Percentiles rank a stretch among this genome's conserved stretches.
Evolutionary conservation across 495 filamentous ascomycete genomes (phyloP).

Genomic region (Rhizodiscina lignyota): DNA sequence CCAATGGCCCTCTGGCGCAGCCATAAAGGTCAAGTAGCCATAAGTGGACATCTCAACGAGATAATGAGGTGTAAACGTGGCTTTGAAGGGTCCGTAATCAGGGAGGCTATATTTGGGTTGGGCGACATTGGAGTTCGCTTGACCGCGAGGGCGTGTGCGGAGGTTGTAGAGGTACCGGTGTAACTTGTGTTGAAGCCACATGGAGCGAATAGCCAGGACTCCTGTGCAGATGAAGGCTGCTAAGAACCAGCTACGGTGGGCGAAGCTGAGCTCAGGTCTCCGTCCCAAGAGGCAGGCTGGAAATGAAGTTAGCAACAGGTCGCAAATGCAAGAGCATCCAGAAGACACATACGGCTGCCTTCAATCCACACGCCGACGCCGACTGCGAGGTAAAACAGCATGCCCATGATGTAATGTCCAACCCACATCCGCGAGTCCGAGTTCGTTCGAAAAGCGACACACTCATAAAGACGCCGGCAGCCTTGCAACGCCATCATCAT

Average conservation of each 20-base stretch:
- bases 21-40: slow-evolving; percentile 53
- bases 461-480: slow-evolving; percentile 58
- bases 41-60: slow-evolving; percentile 77
- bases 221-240: background rate
- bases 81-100: slow-evolving; percentile 82
- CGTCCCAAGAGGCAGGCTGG: background rate
- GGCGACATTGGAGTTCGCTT: slow-evolving; percentile 1
- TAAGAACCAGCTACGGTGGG: background rate
- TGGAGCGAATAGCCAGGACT: background rate
- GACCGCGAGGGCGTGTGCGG: background rate
- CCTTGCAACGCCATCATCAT: slow-evolving; percentile 58
- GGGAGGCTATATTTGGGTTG: slow-evolving; percentile 52
- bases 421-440: slow-evolving; percentile 68
- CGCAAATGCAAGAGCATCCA: background rate
- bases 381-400: slow-evolving; percentile 58
- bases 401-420: slow-evolving; percentile 62
- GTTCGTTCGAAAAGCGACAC: slow-evolving; percentile 39
- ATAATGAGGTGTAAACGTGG: slow-evolving; percentile 87
- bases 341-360: slow-evolving; percentile 43
- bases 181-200: background rate
- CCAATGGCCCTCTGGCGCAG: slow-evolving; percentile 43
- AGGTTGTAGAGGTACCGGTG: background rate
- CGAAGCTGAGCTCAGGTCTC: background rate
- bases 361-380: slow-evolving; percentile 75
- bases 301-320: background rate